Evolutionary conservation across 163 green algal species (phyloP), one percentile per base, ranked within the genome.

Genomic region (Prototheca wickerhamii): DNA sequence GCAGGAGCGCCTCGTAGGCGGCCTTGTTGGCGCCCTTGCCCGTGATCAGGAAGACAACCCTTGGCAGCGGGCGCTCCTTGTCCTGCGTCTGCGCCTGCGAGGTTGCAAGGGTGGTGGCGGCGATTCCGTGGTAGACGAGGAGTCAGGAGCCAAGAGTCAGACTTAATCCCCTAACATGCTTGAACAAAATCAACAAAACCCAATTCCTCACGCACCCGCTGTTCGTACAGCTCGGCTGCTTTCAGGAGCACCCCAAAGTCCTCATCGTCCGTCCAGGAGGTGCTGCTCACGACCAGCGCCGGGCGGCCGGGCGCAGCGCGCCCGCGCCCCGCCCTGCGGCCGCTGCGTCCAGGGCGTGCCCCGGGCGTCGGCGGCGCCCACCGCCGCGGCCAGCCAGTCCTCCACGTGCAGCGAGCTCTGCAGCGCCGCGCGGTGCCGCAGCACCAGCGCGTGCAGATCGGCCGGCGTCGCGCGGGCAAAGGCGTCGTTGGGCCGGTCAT

Each of bases 261-360:
- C 68, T 99, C 93, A 61, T 99, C 93, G 1, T 86, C 75, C 0
- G 93, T 98, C 93, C 93, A 99, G 71, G 84, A 95, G 15, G 93
- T 98, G 81, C 83, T 92, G 77, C 80, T 96, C 33, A 99, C 82
- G 3, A 97, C 70, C 3, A 98, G 26, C 4, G 84, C 88, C 1
- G 91, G 91, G n/a, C 63, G 37, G 40, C 74, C 2, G 43, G 40
- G 10, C 71, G 62, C 71, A 72, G 54, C 54, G 10, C 30, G 31
- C 46, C 56, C 23, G 15, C 54, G 29, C 31, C 53, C n/a, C 23
- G 29, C 25, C 30, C 42, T 35, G 46, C 37, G 30, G n/a, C 37
- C 30, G 40, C 46, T 29, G 28, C 8, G 66, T 72, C 51, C 59
- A 64, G 37, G 67, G 71, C 59, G 75, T 78, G 4, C 32, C 7